phyloP scores from a whole-genome alignment of 305 asterid species.

The Solanum hybrid region DNA sequence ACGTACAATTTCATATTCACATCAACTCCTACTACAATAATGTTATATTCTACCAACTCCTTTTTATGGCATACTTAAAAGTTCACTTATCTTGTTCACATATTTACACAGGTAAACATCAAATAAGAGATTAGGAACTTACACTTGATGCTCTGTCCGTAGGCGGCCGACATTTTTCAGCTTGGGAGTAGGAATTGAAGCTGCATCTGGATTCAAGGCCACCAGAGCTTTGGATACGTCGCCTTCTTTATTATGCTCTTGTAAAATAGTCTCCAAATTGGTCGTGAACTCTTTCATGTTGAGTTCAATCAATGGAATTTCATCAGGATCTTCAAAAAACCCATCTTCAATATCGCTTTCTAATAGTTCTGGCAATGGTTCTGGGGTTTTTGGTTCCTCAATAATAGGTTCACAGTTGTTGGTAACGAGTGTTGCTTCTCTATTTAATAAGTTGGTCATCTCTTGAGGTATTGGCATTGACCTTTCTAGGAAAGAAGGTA shows the following conservation, averaged over 20 bases:
- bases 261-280: conserved; percentile 55
- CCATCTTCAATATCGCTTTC: conserved; percentile 84
- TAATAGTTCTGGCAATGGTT: conserved; percentile 32
- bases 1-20: neutral
- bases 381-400: conserved; percentile 84
- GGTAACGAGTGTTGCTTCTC: conserved; percentile 13
- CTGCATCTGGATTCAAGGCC: conserved; percentile 55
- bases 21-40: neutral
- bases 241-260: conserved; percentile 46
- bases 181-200: conserved; percentile 72
- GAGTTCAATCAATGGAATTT: conserved; percentile 82
- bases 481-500: conserved; percentile 17
- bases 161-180: conserved; percentile 69
- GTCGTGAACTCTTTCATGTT: conserved; percentile 54
- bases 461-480: conserved; percentile 41
- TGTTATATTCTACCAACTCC: neutral
- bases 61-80: neutral
- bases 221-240: conserved; percentile 80
- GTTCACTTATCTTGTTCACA: neutral
- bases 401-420: conserved; percentile 54
- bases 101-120: neutral
- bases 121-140: conserved; percentile 22
- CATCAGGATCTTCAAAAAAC: conserved; percentile 71
- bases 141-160: conserved; percentile 98
- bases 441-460: conserved; percentile 20